A percentile compares a stretch with the other conserved stretches of the same genome.
phyloP scores from a whole-genome alignment of 2,329 filamentous ascomycete species.

The Blastomyces parvus region DNA sequence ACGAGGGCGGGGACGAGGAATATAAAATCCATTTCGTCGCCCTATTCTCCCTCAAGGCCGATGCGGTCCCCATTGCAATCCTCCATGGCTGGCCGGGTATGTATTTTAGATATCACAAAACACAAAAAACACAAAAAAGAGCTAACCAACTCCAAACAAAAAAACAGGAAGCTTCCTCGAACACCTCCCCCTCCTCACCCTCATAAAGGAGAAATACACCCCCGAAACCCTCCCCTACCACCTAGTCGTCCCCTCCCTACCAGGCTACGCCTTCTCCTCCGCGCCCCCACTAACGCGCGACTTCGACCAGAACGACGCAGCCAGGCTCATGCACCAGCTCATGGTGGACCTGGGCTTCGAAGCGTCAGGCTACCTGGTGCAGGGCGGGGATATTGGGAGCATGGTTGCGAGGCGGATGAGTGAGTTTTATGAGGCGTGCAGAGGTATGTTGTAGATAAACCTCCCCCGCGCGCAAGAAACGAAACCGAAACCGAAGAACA shows the following conservation, averaged over 20 bases:
- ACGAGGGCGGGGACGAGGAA: neutral
- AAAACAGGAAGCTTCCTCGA: neutral
- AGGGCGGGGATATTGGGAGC: neutral
- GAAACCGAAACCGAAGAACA: neutral
- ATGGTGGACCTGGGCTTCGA: neutral
- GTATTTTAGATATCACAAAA: no score
- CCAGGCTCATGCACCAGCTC: neutral
- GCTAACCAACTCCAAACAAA: neutral
- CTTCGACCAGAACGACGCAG: neutral
- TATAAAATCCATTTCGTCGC: conserved; percentile 2
- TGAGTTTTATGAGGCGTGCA: neutral
- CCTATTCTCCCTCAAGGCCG: neutral
- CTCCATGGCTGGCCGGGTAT: conserved; percentile 1
- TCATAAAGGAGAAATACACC: conserved; percentile 1
- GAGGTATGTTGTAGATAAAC: neutral
- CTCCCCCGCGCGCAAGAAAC: neutral
- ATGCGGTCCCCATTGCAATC: neutral
- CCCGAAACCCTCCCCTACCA: neutral
- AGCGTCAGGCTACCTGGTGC: neutral
- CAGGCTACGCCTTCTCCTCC: conserved; percentile 1
- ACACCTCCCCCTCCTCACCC: neutral
- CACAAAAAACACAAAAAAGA: neutral
- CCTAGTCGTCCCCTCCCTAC: neutral
- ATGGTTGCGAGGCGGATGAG: neutral
- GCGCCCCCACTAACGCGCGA: neutral